Percentiles rank a stretch among this genome's conserved stretches.
Evolutionary conservation across 306 rosid genomes (phyloP).

Genomic region (Castanea mollissima): DNA sequence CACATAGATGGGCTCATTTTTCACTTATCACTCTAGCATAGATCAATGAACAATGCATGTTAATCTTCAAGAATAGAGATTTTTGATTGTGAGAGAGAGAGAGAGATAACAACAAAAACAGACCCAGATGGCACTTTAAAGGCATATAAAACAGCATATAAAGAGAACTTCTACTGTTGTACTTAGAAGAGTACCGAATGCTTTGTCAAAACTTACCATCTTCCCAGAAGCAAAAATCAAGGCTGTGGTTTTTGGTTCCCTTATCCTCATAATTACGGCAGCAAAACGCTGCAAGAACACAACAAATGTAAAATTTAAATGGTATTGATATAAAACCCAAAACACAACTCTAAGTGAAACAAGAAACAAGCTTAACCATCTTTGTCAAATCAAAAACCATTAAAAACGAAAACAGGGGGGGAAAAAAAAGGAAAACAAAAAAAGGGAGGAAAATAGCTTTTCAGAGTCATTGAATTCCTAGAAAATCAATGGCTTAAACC

Average conservation of each 20-base stretch:
- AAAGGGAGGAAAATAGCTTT: neutral
- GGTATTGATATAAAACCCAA: neutral
- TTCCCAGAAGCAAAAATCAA: slow-evolving; percentile 95
- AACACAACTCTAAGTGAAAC: neutral
- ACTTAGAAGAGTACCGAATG: neutral
- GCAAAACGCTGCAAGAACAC: slow-evolving; percentile 79
- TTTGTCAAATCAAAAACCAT: neutral
- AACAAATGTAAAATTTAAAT: slow-evolving; percentile 7
- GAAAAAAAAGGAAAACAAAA: too few species aligned
- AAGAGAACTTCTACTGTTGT: neutral
- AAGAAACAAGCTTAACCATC: neutral
- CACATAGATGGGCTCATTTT: neutral
- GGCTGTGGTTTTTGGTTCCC: slow-evolving; percentile 97
- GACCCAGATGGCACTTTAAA: neutral
- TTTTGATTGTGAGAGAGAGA: neutral
- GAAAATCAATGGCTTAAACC: neutral
- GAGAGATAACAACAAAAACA: neutral
- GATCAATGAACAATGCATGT: neutral
- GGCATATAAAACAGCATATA: neutral
- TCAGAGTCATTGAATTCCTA: neutral
- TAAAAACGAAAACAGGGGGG: too few species aligned
- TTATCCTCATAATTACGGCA: slow-evolving; percentile 96
- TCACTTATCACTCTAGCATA: neutral
- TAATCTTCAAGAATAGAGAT: neutral
- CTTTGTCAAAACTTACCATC: slow-evolving; percentile 56